These are phyloP conservation scores for Alternaria sp. DNA, from an alignment of 2,329 filamentous ascomycete genomes.

Conservation along the genomic window DNA sequence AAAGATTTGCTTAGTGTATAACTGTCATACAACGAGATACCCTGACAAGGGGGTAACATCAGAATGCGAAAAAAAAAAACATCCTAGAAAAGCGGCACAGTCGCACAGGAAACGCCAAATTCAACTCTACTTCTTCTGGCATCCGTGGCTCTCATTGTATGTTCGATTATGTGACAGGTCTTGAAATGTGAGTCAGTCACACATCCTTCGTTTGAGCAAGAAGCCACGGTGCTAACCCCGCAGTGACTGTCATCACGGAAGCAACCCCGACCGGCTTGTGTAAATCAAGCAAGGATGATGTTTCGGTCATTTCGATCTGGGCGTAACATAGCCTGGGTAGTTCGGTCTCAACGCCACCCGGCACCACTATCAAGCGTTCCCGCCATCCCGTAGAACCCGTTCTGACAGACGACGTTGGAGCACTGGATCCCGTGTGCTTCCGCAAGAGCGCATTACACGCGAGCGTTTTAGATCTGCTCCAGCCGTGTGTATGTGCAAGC, in stretches of 20 bases:
- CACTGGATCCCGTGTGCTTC: background rate
- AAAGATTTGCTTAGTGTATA: conserved; percentile 26
- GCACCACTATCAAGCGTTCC: background rate
- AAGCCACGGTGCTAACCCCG: background rate
- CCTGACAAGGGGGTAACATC: conserved; percentile 25
- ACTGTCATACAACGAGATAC: conserved; percentile 29
- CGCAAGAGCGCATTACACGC: background rate
- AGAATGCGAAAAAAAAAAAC: conserved; percentile 38
- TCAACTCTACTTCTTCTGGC: background rate
- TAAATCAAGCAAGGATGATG: background rate
- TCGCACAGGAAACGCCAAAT: conserved; percentile 21
- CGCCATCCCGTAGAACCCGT: background rate
- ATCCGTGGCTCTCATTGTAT: background rate
- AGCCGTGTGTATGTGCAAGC: background rate
- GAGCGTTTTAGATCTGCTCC: background rate
- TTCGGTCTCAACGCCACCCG: background rate
- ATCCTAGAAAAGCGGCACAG: conserved; percentile 26
- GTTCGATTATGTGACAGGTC: background rate
- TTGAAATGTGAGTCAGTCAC: background rate
- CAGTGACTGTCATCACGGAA: background rate
- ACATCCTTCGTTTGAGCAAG: background rate
- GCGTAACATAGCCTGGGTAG: background rate
- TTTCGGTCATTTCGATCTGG: background rate
- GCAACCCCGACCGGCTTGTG: background rate
- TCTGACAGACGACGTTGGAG: background rate